Base-by-base conservation (phyloP, 1,139 yeast genomes). In the Lizanozyma gosingica region DNA sequence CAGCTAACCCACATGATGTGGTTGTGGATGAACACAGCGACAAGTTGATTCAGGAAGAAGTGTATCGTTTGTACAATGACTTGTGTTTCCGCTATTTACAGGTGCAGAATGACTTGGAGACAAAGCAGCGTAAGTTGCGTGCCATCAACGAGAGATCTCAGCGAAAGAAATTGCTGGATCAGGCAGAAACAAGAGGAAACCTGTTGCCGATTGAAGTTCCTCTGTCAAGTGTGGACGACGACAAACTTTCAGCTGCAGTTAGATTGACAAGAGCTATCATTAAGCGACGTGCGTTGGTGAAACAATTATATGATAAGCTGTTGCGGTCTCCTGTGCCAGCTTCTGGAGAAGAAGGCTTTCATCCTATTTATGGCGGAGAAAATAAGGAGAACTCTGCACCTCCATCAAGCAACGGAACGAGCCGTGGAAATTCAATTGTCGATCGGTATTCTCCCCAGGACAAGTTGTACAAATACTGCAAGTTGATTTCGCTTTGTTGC, bases 41-140 rank as follows among this genome's bases (percentile, higher is more conserved):
- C 45, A 54, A 54, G 40, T 54, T 69, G 8, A 57, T 70, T 15
- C 76, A 70, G 45, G 75, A 67, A 36, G 76, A 70, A 47, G 65
- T 70, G 17, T 55, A 57, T 41, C 51, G 74, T 29, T 54, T 70
- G 36, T 50, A 62, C 27, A 69, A 68, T 44, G 76, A 70, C 47
- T 55, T 69, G 42, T 56, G 65, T 14, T 70, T 57, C 43, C 74
- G 65, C 47, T 52, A 53, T 15, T 50, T 69, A 36, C 65, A 62
- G 39, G 56, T 60, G 41, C 53, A 53, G 42, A 65, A 67, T 33
- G 68, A 67, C 39, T 50, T 65, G 17, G 53, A 51, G 3, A 44
- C 45, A 34, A 48, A 50, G 14, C 38, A 54, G 18, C 15, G 37
- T 8, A 47, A 51, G 22, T 63, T 53, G 44, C 47, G 48, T 17